Evolutionary conservation across 768 basidiomycete genomes (phyloP), one percentile per base, ranked within the genome.

Genomic region (Pleurotus ostreatus): DNA sequence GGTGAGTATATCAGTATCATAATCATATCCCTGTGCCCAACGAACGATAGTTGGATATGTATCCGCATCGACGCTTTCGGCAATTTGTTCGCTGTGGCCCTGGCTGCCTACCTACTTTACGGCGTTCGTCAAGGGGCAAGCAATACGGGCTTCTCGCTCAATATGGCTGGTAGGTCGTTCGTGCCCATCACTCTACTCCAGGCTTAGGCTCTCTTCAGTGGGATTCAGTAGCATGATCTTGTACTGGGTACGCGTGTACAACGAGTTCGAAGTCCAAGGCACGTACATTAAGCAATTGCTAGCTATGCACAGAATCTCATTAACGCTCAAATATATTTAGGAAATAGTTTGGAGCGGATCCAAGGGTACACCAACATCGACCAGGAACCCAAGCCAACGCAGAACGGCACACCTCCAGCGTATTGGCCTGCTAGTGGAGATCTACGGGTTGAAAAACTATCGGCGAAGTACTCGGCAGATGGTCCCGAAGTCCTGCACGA

Each of bases 401-500:
- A 65, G 15, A 59, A 60, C 5, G 77, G 75, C 47, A 67, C 67
- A 41, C 84, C 83, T 4, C 81, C 84, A 1, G 82, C 83, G 0
- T 74, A 79, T 46, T 85, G 84, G 83, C 83, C 83, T 1, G 69
- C 81, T 5, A 78, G 77, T 9, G 84, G 84, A 2, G 67, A 74
- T 16, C 70, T 85, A 26, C 64, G 70, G 4, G 76, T 81, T 4
- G 78, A 84, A 52, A 76, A 78, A 12, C 67, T 84, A 6, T 74
- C 72, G n/a, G 82, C 83, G 25, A 66, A 74, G 12, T 83, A 83
- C 61, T 78, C 80, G 2, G 56, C 59, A 63, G 56, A 73, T 54
- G 78, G 78, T 1, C 78, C 79, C 4, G 68, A 68, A 11, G 78
- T 82, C 0, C 67, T 82, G 9, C 73, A 81, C 37, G 68, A 78